These are phyloP conservation scores for Mycotypha africana DNA, from an alignment of 371 early-diverging fungal genomes.

Conservation along the genomic window DNA sequence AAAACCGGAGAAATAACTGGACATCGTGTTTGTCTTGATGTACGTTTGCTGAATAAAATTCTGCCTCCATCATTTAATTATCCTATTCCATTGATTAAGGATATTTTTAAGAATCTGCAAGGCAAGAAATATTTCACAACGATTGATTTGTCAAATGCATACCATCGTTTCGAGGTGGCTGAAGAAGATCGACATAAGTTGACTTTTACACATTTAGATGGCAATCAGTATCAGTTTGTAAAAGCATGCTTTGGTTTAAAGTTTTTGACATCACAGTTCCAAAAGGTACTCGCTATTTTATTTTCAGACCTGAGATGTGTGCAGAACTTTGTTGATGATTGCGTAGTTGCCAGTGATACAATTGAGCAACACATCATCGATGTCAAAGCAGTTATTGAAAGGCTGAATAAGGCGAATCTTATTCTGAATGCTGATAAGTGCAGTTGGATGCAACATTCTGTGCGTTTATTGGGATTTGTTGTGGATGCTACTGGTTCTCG, in stretches of 20 bases:
- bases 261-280: background rate
- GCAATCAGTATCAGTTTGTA: background rate
- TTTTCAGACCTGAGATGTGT: slow-evolving; percentile 9
- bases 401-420: slow-evolving; percentile 7
- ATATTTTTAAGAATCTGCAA: slow-evolving; percentile 9
- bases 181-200: slow-evolving; percentile 3
- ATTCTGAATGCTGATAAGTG: slow-evolving; percentile 16
- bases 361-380: slow-evolving; percentile 5
- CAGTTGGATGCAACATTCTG: background rate
- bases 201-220: slow-evolving; percentile 2
- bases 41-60: slow-evolving; percentile 3
- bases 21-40: slow-evolving; percentile 10
- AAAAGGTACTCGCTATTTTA: slow-evolving; percentile 1
- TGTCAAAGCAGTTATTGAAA: slow-evolving; percentile 4
- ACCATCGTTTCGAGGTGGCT: slow-evolving; percentile 3
- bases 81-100: slow-evolving; percentile 7
- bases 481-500: slow-evolving; percentile 5
- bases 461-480: slow-evolving; percentile 9
- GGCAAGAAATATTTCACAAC: slow-evolving; percentile 1
- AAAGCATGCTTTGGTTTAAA: slow-evolving; percentile 4
- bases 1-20: too few relatives aligned
- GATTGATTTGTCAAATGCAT: slow-evolving; percentile 8
- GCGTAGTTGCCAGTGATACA: background rate
- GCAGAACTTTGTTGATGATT: slow-evolving; percentile 9
- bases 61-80: background rate